Evolutionary conservation across 192 early-diverging fungal species (phyloP), one percentile per base, ranked within the genome.

Genomic region (Chytriomyces sp.): DNA sequence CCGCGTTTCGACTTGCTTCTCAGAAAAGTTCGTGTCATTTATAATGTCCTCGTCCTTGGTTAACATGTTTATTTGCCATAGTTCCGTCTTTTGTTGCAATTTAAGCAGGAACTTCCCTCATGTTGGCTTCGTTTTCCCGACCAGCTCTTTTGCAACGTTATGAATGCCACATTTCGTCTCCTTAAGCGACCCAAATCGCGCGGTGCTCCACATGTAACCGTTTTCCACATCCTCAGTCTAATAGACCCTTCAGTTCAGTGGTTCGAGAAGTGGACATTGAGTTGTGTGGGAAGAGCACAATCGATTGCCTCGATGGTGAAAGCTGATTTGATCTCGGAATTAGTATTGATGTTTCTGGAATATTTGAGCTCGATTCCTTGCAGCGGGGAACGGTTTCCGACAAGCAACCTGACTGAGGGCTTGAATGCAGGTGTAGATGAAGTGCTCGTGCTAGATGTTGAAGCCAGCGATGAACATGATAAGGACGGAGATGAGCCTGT

Each of bases 221-320:
- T 80, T n/a, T 58, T 86, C 25, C 75, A 84, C 53, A 77, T 74
- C 52, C 72, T 86, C 3, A 38, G 71, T 30, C 56, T 86, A 4
- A 57, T 83, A 12, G 85, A 86, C 75, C 67, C 79, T 12, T 31
- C 53, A 6, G 70, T 74, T 26, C 32, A 12, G 14, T 86, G 85
- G 85, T 82, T 84, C 39, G 78, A 86, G 41, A 86, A 84, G 52
- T 86, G 85, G 85, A 84, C 77, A 73, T 49, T 84, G 4, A 75
- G 75, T 33, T 41, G 75, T 28, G 58, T 82, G 41, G 85, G 85
- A 7, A 31, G 81, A 38, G 44, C 69, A 3, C 80, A 84, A 7
- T 64, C 78, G 26, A 67, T 79, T 2, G 32, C 59, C 5, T 28
- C 75, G 19, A 49, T 86, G n/a, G 30, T 57, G 32, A 59, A 74